Evolutionary conservation across 345 rosid species (phyloP).

Genomic region (Kernera saxatilis): DNA sequence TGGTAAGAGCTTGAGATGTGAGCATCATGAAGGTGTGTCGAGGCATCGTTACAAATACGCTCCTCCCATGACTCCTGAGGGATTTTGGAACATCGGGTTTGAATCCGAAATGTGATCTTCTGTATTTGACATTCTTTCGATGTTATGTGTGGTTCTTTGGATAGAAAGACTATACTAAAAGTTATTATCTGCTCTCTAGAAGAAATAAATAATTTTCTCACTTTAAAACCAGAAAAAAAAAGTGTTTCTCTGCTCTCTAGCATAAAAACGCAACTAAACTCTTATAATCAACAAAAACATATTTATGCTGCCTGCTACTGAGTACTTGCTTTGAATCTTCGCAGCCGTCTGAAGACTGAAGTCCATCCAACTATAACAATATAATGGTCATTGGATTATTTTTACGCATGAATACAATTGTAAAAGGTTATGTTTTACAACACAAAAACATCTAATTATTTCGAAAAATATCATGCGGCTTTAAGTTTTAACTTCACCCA

Average conservation of each 20-base stretch:
- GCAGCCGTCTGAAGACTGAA: background rate
- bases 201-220: background rate
- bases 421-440: background rate
- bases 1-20: constrained; percentile 48
- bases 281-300: background rate
- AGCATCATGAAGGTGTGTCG: constrained; percentile 92
- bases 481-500: background rate
- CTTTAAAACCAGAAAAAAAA: no score
- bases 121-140: constrained; percentile 5
- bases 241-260: background rate
- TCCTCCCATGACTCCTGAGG: constrained; percentile 93
- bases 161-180: background rate
- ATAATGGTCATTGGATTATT: no score
- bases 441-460: background rate
- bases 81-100: constrained; percentile 94
- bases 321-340: background rate
- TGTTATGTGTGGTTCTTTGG: background rate
- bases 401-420: background rate
- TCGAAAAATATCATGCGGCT: background rate
- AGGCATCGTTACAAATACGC: constrained; percentile 77
- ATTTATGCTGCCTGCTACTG: background rate
- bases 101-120: constrained; percentile 83
- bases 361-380: background rate
- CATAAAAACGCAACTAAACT: background rate
- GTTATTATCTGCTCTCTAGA: background rate